A percentile compares a stretch with the other conserved stretches of the same genome.
These are phyloP conservation scores for Pichia sp. DNA, from an alignment of 1,139 yeast species.

Conservation along the genomic window DNA sequence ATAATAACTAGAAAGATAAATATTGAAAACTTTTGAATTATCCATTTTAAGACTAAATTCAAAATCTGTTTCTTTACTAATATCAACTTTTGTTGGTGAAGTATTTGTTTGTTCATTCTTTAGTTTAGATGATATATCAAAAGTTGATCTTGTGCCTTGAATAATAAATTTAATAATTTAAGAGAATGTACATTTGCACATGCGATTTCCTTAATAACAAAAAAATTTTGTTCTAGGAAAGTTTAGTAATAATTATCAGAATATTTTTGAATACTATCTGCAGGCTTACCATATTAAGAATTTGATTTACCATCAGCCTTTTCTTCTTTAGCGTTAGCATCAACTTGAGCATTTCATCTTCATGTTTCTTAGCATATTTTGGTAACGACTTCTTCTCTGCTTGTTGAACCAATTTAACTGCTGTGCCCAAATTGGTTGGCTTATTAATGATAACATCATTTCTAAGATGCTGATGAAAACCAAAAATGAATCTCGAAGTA, in stretches of 20 bases:
- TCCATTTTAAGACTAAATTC: slow-evolving; percentile 47
- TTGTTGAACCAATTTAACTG: no score
- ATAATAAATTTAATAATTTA: slow-evolving; percentile 41
- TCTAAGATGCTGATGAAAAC: no score
- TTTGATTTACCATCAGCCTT: no score
- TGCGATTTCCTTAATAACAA: slow-evolving; percentile 6
- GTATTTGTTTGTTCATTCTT: slow-evolving; percentile 64
- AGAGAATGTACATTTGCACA: slow-evolving; percentile 22
- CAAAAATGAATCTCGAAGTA: no score
- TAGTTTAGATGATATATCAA: slow-evolving; percentile 56
- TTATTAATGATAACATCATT: no score
- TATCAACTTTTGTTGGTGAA: slow-evolving; percentile 76
- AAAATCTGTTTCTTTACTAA: slow-evolving; percentile 51
- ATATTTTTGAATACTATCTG: slow-evolving; percentile 15
- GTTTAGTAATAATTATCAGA: slow-evolving; percentile 6
- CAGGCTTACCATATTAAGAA: no score
- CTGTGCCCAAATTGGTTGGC: no score
- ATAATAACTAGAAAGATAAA: slow-evolving; percentile 30
- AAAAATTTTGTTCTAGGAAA: slow-evolving; percentile 7
- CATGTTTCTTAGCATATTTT: no score
- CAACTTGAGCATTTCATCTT: no score
- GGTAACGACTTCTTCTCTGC: no score
- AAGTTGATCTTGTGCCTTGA: slow-evolving; percentile 55
- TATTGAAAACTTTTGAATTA: slow-evolving; percentile 51
- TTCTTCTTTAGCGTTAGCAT: no score